Percentiles rank a stretch among this genome's conserved stretches.
These are phyloP conservation scores for Wickerhamomyces alni DNA, from an alignment of 805 yeast genomes.

Conservation along the genomic window DNA sequence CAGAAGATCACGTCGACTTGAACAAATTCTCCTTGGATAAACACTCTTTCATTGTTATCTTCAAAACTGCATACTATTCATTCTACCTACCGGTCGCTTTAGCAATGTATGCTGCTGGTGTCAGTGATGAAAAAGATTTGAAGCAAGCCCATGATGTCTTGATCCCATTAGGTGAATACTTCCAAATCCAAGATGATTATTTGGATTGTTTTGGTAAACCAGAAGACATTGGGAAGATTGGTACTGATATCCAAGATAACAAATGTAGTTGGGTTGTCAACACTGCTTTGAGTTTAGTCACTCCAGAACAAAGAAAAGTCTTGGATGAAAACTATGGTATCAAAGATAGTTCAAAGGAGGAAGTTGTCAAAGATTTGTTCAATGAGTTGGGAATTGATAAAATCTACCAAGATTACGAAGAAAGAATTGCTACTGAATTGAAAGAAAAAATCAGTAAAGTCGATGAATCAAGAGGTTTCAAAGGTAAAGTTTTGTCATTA, in stretches of 20 bases:
- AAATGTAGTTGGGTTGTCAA: slow-evolving; percentile 98
- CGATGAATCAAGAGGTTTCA: slow-evolving; percentile 93
- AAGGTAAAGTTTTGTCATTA: slow-evolving; percentile 73
- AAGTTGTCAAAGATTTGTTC: slow-evolving; percentile 66
- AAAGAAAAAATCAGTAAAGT: slow-evolving; percentile 56
- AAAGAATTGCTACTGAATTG: slow-evolving; percentile 59
- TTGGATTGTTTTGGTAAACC: slow-evolving; percentile 97
- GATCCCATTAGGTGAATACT: slow-evolving; percentile 94
- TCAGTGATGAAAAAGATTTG: slow-evolving; percentile 63
- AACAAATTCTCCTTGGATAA: slow-evolving; percentile 79
- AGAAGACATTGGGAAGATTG: slow-evolving; percentile 95
- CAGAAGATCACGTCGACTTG: slow-evolving; percentile 90
- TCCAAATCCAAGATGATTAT: slow-evolving; percentile 97
- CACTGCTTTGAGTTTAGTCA: slow-evolving; percentile 76
- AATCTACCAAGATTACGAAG: slow-evolving; percentile 79
- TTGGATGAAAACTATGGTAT: slow-evolving; percentile 89
- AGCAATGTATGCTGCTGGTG: slow-evolving; percentile 90
- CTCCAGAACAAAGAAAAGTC: slow-evolving; percentile 72
- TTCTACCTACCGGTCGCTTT: slow-evolving; percentile 96
- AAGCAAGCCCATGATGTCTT: slow-evolving; percentile 83
- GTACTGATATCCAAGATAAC: slow-evolving; percentile 97
- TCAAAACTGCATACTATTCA: slow-evolving; percentile 95
- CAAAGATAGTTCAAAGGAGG: slow-evolving; percentile 66
- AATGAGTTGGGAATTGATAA: slow-evolving; percentile 64
- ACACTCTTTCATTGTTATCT: slow-evolving; percentile 92